Conservation (phyloP, 1,139 yeast genomes). For the Hemisphaericaspora lyxosophila region DNA sequence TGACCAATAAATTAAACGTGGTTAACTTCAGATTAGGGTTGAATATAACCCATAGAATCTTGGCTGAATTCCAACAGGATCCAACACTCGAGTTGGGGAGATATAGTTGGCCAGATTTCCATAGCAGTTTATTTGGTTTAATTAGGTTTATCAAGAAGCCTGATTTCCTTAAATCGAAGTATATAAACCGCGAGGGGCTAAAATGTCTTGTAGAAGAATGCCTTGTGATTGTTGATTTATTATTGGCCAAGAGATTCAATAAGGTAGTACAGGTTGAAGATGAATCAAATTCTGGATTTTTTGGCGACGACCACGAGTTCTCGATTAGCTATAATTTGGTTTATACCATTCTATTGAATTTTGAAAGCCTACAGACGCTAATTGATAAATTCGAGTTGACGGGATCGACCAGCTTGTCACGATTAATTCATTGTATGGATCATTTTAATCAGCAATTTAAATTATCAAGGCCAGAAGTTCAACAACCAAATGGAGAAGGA, state of each 20-base stretch:
- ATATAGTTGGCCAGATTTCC: conserved; percentile 33
- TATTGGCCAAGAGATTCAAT: conserved; percentile 18
- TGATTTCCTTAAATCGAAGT: conserved; percentile 17
- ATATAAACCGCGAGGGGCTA: conserved; percentile 17
- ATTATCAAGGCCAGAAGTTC: conserved; percentile 12
- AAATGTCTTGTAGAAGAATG: conserved; percentile 27
- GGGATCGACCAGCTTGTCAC: conserved; percentile 12
- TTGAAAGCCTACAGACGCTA: conserved; percentile 24
- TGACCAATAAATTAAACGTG: conserved; percentile 35
- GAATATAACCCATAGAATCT: conserved; percentile 25
- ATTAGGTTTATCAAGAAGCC: conserved; percentile 28
- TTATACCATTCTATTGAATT: conserved; percentile 33
- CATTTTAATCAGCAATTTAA: conserved; percentile 20
- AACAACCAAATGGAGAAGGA: conserved; percentile 20
- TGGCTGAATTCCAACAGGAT: conserved; percentile 10
- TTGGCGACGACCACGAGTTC: conserved; percentile 15
- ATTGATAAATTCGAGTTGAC: conserved; percentile 14
- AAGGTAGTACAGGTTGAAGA: conserved; percentile 15
- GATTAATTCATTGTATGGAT: conserved; percentile 22
- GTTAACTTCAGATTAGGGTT: conserved; percentile 29
- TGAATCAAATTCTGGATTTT: conserved; percentile 9
- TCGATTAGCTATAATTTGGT: conserved; percentile 27
- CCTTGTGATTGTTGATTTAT: conserved; percentile 23
- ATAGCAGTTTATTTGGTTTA: conserved; percentile 25
- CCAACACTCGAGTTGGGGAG: conserved; percentile 11